Evolutionary conservation across 1,284 basidiomycete species (phyloP).

Genomic region (Ceratobasidium sp.): DNA sequence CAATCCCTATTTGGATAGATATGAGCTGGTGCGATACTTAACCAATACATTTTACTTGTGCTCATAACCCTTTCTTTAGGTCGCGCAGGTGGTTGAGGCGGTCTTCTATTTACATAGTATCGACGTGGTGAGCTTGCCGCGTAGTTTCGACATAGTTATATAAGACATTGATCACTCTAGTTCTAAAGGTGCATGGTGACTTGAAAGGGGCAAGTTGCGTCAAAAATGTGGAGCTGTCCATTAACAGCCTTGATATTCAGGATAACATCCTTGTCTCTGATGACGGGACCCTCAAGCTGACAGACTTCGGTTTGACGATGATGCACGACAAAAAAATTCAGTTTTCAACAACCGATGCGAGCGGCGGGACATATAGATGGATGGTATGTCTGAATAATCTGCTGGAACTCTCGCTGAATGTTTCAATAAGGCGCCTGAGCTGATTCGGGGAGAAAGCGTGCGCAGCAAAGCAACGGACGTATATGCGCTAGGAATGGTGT

Average conservation of each 20-base stretch:
- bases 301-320: constrained; percentile 29
- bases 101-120: neutral
- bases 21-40: neutral
- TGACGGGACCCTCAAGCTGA: neutral
- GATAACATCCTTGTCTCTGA: constrained; percentile 14
- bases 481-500: constrained; percentile 16
- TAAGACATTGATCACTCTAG: neutral
- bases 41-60: neutral
- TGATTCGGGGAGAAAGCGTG: neutral
- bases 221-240: neutral
- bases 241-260: neutral
- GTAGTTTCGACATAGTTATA: neutral
- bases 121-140: neutral
- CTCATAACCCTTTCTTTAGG: neutral
- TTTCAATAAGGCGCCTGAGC: neutral
- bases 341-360: neutral
- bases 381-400: neutral
- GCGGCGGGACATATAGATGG: neutral
- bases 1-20: neutral
- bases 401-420: neutral
- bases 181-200: constrained; percentile 20
- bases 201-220: neutral
- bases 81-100: neutral
- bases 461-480: neutral
- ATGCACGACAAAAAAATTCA: neutral